phyloP scores from a whole-genome alignment of 1,284 basidiomycete genomes.

The Marasmius oreades region DNA sequence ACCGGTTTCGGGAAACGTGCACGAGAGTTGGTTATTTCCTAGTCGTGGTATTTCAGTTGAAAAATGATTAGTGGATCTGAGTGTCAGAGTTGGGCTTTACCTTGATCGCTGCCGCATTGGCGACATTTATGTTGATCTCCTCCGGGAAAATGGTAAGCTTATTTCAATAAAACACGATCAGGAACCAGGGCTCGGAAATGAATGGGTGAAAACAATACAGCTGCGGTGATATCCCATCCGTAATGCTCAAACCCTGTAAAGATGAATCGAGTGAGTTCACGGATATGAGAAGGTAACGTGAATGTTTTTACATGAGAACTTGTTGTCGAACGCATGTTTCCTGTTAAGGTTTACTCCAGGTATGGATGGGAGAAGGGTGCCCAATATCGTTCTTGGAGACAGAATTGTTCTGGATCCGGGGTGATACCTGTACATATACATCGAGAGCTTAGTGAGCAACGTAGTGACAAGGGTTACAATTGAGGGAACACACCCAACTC shows the following conservation, averaged over 20 bases:
- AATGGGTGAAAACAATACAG: background rate
- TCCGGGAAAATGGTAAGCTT: background rate
- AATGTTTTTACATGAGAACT: background rate
- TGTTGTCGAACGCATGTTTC: background rate
- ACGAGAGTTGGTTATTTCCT: constrained; percentile 5
- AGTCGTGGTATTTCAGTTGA: background rate
- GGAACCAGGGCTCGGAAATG: background rate
- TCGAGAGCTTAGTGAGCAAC: background rate
- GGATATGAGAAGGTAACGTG: background rate
- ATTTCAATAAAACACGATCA: background rate
- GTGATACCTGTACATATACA: background rate
- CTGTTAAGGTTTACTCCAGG: background rate
- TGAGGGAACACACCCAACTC: background rate
- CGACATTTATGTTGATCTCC: background rate
- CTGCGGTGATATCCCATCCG: constrained; percentile 1
- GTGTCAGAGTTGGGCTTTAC: background rate
- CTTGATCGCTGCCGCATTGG: background rate
- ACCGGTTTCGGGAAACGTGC: constrained; percentile 2
- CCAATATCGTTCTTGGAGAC: background rate
- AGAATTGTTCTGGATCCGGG: background rate
- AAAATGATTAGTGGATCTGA: too few species aligned
- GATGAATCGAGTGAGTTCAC: too few species aligned
- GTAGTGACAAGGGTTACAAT: background rate
- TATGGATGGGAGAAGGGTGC: background rate
- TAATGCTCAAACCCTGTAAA: background rate